These are phyloP conservation scores for Linum lewisii DNA, from an alignment of 345 rosid species.

Conservation along the genomic window DNA sequence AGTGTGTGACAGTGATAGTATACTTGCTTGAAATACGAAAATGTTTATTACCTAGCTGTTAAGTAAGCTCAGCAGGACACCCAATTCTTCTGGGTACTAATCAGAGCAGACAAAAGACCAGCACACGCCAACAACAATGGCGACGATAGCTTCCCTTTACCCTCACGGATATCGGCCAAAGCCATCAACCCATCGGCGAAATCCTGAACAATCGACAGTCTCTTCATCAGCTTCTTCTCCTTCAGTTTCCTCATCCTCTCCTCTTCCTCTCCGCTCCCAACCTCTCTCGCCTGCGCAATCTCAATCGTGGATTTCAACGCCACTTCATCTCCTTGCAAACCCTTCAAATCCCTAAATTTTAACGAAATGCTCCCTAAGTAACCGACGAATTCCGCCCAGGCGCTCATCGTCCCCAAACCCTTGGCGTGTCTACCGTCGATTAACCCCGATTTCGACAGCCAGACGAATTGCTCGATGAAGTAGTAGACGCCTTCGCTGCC, in stretches of 20 bases:
- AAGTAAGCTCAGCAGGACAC: constrained; percentile 44
- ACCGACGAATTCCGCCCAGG: constrained; percentile 74
- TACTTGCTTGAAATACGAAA: not conserved
- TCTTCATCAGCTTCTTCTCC: constrained; percentile 66
- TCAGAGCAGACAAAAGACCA: constrained; percentile 72
- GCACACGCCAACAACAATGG: constrained; percentile 53
- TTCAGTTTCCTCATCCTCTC: constrained; percentile 43
- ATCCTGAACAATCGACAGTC: constrained; percentile 69
- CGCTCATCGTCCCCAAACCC: constrained; percentile 50
- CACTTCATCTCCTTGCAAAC: constrained; percentile 36
- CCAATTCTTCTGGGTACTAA: constrained; percentile 92
- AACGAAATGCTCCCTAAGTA: constrained; percentile 59
- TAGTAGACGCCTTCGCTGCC: constrained; percentile 84
- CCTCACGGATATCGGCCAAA: constrained; percentile 59
- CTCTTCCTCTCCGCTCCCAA: constrained; percentile 31
- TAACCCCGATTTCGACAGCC: constrained; percentile 80
- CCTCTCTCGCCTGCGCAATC: constrained; percentile 46
- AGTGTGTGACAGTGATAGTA: not conserved
- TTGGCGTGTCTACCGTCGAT: constrained; percentile 47
- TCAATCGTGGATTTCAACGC: constrained; percentile 42
- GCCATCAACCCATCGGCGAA: constrained; percentile 81
- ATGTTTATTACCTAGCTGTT: not conserved
- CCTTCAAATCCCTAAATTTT: constrained; percentile 66
- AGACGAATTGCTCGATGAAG: constrained; percentile 75
- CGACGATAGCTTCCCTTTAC: constrained; percentile 48